A percentile compares a stretch with the other conserved stretches of the same genome.
These are phyloP conservation scores for Umbelopsis vinacea DNA, from an alignment of 192 early-diverging fungal genomes.

Conservation along the genomic window DNA sequence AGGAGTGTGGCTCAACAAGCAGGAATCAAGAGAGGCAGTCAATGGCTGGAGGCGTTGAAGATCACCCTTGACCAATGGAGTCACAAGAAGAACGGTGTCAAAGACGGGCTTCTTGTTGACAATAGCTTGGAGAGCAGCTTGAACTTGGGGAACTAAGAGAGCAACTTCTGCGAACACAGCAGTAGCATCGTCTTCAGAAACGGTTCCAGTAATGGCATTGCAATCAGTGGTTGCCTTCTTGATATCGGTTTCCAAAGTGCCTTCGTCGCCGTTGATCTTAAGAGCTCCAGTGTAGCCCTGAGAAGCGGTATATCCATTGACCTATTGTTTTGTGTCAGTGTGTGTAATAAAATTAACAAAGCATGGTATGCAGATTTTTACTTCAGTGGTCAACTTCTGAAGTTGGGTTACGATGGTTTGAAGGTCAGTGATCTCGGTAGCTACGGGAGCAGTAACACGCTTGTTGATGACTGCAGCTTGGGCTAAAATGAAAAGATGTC, in stretches of 20 bases:
- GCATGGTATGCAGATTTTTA: background rate
- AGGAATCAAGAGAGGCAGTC: conserved; percentile 1
- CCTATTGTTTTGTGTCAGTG: background rate
- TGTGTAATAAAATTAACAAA: background rate
- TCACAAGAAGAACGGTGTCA: conserved; percentile 5
- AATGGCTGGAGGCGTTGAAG: background rate
- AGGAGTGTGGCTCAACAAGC: conserved; percentile 22
- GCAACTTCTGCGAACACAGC: conserved; percentile 12
- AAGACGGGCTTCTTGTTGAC: conserved; percentile 19
- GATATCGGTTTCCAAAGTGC: background rate
- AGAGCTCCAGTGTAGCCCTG: conserved; percentile 10
- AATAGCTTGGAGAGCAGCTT: background rate
- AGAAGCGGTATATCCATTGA: background rate
- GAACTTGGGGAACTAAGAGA: background rate
- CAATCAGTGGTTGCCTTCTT: conserved; percentile 6
- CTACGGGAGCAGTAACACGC: background rate
- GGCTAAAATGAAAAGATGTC: background rate
- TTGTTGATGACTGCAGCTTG: conserved; percentile 1
- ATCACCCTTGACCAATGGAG: conserved; percentile 2
- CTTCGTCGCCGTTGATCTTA: background rate
- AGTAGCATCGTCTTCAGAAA: conserved; percentile 17
- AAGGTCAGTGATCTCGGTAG: conserved; percentile 5
- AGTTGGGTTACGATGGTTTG: conserved; percentile 8
- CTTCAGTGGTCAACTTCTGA: background rate
- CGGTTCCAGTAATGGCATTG: background rate